Conservation (phyloP, 805 yeast genomes). For the Metschnikowia koreensis region DNA sequence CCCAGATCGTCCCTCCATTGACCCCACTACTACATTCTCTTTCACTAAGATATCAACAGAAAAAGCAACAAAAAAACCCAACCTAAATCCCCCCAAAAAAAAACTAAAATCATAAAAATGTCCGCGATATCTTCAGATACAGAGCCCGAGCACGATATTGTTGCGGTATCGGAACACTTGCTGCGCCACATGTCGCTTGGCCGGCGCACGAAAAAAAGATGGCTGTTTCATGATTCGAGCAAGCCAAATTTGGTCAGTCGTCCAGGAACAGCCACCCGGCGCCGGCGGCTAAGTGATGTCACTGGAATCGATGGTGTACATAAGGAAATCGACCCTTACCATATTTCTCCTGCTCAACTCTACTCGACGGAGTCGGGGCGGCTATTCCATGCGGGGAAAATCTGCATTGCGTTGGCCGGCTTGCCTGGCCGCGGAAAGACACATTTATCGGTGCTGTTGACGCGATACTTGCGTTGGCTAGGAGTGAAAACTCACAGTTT, state of each 20-base stretch:
- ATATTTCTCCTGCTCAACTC: constrained; percentile 86
- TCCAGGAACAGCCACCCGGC: constrained; percentile 26
- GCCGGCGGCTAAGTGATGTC: constrained; percentile 40
- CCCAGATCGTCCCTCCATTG: too few species aligned
- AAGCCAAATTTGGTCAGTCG: constrained; percentile 38
- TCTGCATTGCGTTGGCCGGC: constrained; percentile 85
- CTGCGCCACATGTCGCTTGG: constrained; percentile 28
- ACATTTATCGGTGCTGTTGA: constrained; percentile 83
- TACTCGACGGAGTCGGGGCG: constrained; percentile 92
- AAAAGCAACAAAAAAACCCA: not conserved
- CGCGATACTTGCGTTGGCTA: constrained; percentile 91
- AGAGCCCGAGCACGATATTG: constrained; percentile 32
- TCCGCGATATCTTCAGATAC: constrained; percentile 32
- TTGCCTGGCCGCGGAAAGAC: constrained; percentile 97
- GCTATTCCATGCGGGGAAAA: constrained; percentile 92
- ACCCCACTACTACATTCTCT: too few species aligned
- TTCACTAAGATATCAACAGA: too few species aligned
- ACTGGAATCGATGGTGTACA: constrained; percentile 61
- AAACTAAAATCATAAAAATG: constrained; percentile 2
- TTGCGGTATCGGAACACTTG: constrained; percentile 35
- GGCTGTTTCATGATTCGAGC: constrained; percentile 41
- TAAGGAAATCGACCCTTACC: constrained; percentile 53
- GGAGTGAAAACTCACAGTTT: constrained; percentile 80
- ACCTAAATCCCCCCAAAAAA: not conserved
- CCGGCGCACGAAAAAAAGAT: constrained; percentile 38